Evolutionary conservation across 257 asterid species (phyloP), one percentile per base, ranked within the genome.

Genomic region (Osmanthus fragrans): DNA sequence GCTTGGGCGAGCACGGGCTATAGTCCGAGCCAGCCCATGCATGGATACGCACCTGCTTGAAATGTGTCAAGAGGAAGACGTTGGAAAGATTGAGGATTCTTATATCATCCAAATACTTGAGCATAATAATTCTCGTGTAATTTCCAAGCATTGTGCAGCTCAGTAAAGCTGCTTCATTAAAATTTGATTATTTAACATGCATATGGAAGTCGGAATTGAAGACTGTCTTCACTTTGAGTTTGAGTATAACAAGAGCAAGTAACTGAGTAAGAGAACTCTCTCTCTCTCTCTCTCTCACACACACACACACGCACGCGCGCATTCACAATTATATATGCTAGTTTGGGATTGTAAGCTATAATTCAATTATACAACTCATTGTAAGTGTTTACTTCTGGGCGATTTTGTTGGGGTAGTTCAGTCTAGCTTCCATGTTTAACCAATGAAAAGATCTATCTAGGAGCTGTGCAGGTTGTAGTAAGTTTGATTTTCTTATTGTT

Each of bases 221-320:
- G 27, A 25, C 27, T 25, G 0, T 25, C 27, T 25, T 25, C 27
- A 25, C 27, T 0, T 25, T 25, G 27, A 25, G 27, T 25, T 25
- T 25, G 27, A 25, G 88, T 95, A 95, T 92, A 93, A 93, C 78
- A 93, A 93, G 89, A 89, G 97, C 99, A 95, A 95, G 98, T n/a
- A n/a, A n/a, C n/a, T n/a, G n/a, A n/a, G n/a, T 93, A 87, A 80
- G 97, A 82, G 77, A 37, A 37, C 25, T 13, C 13, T 27, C 56
- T 54, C 15, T 12, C 42, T 76, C 33, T 58, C 29, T n/a, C 19
- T 18, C 78, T 73, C 72, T 25, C 27, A 25, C 27, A 25, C 27
- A 25, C 27, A 25, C 27, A 25, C 27, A 25, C 27, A 25, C 27
- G 1, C 27, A 25, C 27, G 1, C 27, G 1, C 27, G 1, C 27